Evolutionary conservation across 2,329 filamentous ascomycete genomes (phyloP).

Genomic region (Venturia oleaginea): DNA sequence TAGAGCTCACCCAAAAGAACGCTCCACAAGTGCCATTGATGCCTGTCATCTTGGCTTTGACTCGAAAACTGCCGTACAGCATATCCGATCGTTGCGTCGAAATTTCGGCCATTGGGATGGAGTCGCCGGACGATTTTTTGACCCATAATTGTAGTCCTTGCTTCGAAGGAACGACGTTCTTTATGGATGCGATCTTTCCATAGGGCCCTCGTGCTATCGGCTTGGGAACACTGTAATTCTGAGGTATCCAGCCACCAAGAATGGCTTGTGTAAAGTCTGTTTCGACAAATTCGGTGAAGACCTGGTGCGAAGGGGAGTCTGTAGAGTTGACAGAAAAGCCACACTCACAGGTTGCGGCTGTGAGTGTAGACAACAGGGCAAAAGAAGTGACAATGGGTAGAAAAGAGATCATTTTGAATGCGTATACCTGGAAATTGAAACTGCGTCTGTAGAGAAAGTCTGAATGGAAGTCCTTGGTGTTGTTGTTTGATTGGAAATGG

Average conservation of each 20-base stretch:
- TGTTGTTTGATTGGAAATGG: too few species aligned
- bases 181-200: constrained; percentile 52
- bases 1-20: constrained; percentile 61
- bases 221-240: constrained; percentile 58
- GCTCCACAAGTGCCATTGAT: constrained; percentile 62
- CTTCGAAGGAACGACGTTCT: constrained; percentile 50
- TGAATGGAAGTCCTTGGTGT: too few species aligned
- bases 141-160: constrained; percentile 31
- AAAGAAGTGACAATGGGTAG: not conserved
- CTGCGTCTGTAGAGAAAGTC: too few species aligned
- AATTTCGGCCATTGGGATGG: constrained; percentile 56
- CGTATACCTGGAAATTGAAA: not conserved
- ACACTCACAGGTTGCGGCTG: constrained; percentile 49
- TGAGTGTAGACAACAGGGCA: not conserved
- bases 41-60: constrained; percentile 54
- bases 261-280: constrained; percentile 56
- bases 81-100: constrained; percentile 53
- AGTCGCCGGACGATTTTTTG: constrained; percentile 33
- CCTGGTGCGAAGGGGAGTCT: constrained; percentile 28
- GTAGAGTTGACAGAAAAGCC: constrained; percentile 53
- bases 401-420: not conserved
- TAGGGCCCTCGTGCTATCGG: constrained; percentile 50
- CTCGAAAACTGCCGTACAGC: constrained; percentile 61
- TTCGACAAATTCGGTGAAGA: constrained; percentile 63
- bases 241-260: constrained; percentile 55